Base-by-base conservation (phyloP, 805 yeast species). In the Ogataea pignaliae region DNA sequence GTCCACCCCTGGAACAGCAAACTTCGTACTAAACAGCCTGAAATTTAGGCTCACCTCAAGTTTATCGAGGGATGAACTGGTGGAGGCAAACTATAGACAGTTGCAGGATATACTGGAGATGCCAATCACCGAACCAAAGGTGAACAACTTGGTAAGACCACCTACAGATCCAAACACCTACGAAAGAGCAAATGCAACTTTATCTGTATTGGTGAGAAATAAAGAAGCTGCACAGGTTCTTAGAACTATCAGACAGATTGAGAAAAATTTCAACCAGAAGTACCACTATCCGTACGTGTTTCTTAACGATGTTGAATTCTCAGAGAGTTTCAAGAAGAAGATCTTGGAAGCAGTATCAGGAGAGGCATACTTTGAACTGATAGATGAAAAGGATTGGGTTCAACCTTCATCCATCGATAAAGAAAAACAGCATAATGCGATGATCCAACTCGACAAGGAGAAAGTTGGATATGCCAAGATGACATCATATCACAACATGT, bases 231-330 rank as follows among this genome's bases (percentile, higher is more conserved):
- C 52, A 0, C 71, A 63, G 1, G 69, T 87, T 10, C 54, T 76
- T 1, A 50, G 54, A 10, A 75, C 95, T 1, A 78, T 88, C 48
- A 59, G 57, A 43, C 77, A 74, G 49, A 74, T 88, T 32, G 95
- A 88, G 57, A 59, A 60, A 21, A 71, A 66, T 2, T 88, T 87
- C 68, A 88, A 88, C 59, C 48, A 63, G 21, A 84, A 85, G 55
- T 88, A 81, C 62, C 73, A 75, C 39, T 88, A 88, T 59, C 95
- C 96, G 0, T 88, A 88, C 67, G 86, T 87, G 1, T 84, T 88
- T 46, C 58, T 88, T 34, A 88, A 87, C 57, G 95, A 88, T 56
- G 69, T 66, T 43, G 80, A 80, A 3, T 88, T 88, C 58, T 64
- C 77, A 1, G 75, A 77, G 0, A 60, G 60, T 21, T 88, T 88